Percentiles rank a stretch among this genome's conserved stretches.
Conservation (phyloP, 2,329 filamentous ascomycete genomes). For the Colletotrichum liaoningense region DNA sequence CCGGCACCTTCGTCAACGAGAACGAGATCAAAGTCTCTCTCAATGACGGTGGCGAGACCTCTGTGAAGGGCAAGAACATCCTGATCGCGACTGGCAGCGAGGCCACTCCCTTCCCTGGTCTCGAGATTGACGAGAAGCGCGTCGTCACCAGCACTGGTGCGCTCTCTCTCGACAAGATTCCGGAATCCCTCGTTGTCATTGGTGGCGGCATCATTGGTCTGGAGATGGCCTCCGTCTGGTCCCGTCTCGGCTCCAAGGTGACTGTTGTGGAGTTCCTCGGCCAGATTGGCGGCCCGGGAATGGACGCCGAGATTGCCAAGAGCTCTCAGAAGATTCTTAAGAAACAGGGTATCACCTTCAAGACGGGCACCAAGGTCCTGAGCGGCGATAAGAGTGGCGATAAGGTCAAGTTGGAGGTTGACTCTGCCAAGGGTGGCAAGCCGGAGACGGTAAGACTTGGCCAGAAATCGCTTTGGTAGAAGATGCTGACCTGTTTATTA, state of each 20-base stretch:
- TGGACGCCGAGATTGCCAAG: constrained; percentile 96
- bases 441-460: constrained; percentile 79
- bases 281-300: constrained; percentile 97
- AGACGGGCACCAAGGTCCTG: constrained; percentile 94
- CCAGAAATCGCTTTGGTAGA: background rate
- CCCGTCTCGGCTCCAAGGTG: constrained; percentile 90
- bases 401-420: constrained; percentile 83
- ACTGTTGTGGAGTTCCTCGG: constrained; percentile 97
- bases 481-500: constrained; percentile 48
- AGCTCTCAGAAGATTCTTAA: constrained; percentile 89
- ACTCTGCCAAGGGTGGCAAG: constrained; percentile 97
- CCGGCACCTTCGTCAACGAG: constrained; percentile 87
- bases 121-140: constrained; percentile 97
- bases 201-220: constrained; percentile 98
- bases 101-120: constrained; percentile 93
- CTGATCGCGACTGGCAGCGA: constrained; percentile 97
- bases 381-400: constrained; percentile 84
- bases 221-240: constrained; percentile 99
- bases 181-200: constrained; percentile 97
- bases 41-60: constrained; percentile 90
- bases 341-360: constrained; percentile 99
- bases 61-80: constrained; percentile 93
- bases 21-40: constrained; percentile 93
- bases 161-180: constrained; percentile 88
- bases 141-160: constrained; percentile 97